These are phyloP conservation scores for Penicillium coffeae DNA, from an alignment of 495 filamentous ascomycete genomes.

Conservation along the genomic window DNA sequence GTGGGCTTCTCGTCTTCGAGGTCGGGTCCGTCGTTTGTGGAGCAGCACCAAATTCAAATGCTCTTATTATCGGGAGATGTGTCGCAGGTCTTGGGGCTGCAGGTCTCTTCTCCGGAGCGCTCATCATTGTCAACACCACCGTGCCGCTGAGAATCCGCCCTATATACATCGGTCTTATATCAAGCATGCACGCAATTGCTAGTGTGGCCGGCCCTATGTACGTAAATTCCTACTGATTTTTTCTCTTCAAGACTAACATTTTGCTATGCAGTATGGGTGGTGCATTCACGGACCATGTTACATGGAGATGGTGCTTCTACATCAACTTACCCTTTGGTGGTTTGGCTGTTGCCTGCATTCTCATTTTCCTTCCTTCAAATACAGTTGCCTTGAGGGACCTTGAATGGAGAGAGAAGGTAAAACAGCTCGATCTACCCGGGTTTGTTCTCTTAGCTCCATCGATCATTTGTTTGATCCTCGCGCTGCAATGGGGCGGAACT, in stretches of 20 bases:
- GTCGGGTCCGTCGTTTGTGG: conserved; percentile 66
- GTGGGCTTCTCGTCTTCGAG: conserved; percentile 53
- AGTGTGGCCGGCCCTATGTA: conserved; percentile 61
- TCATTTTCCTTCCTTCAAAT: conserved; percentile 1
- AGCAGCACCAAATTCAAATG: conserved; percentile 60
- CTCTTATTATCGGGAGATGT: conserved; percentile 71
- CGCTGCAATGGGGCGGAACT: conserved; percentile 39
- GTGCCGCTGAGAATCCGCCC: conserved; percentile 65
- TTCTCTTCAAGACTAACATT: conserved; percentile 5
- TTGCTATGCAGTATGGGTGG: conserved; percentile 39
- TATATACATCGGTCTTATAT: conserved; percentile 64
- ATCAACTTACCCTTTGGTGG: conserved; percentile 56
- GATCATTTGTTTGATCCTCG: conserved; percentile 36
- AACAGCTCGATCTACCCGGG: conserved; percentile 27
- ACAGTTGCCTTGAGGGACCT: not conserved
- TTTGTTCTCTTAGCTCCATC: conserved; percentile 28
- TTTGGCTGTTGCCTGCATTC: conserved; percentile 21
- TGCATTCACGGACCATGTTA: conserved; percentile 44
- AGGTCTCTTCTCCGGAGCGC: conserved; percentile 40
- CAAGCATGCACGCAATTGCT: conserved; percentile 68
- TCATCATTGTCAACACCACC: conserved; percentile 30
- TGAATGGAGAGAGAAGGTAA: conserved; percentile 2
- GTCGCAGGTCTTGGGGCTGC: conserved; percentile 72
- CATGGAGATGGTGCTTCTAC: conserved; percentile 60
- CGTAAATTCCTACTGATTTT: conserved; percentile 1